phyloP scores from a whole-genome alignment of 257 asterid species.

The Plantago major region DNA sequence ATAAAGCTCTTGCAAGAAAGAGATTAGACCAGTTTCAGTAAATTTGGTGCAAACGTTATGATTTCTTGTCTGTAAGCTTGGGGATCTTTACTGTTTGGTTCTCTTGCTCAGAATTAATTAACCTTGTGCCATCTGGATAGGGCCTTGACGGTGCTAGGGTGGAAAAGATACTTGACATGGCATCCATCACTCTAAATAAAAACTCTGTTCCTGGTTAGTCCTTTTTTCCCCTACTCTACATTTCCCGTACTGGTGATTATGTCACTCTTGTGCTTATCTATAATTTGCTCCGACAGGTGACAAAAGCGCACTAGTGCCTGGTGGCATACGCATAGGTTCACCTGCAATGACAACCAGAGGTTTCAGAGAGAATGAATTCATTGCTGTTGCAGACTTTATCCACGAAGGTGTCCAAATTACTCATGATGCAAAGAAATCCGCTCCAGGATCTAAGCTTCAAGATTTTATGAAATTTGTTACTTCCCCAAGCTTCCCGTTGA shows the following conservation, averaged over 20 bases:
- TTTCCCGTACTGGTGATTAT: neutral
- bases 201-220: conserved; percentile 91
- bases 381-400: conserved; percentile 66
- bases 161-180: conserved; percentile 92
- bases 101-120: neutral
- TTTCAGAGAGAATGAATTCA: conserved; percentile 63
- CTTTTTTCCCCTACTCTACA: neutral
- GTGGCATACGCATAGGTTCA: conserved; percentile 90
- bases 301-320: conserved; percentile 87
- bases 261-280: conserved; percentile 4
- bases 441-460: conserved; percentile 69
- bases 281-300: conserved; percentile 46
- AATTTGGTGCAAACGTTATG: too few relatives aligned
- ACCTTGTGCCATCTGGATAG: conserved; percentile 29
- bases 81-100: neutral
- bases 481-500: conserved; percentile 61
- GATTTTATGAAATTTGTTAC: conserved; percentile 70
- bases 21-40: too few relatives aligned
- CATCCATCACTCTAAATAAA: conserved; percentile 90
- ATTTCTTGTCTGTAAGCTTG: neutral
- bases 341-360: conserved; percentile 98
- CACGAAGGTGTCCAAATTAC: conserved; percentile 89
- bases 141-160: conserved; percentile 92
- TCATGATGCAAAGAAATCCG: conserved; percentile 63
- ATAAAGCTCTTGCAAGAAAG: too few relatives aligned